phyloP scores from a whole-genome alignment of 306 rosid genomes.

The Inga oerstediana region DNA sequence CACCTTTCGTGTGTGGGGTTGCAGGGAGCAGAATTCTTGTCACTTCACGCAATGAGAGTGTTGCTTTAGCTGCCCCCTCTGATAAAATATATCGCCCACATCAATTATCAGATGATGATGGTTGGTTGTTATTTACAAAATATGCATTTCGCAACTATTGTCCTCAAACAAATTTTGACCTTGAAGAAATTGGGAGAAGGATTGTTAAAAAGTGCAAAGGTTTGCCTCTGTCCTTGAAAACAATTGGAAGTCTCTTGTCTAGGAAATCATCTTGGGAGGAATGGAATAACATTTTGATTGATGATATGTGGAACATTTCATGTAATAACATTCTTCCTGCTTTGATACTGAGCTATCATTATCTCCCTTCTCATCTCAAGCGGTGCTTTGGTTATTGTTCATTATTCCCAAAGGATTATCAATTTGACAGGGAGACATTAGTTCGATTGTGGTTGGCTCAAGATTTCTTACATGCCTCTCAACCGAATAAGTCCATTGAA shows the following conservation, averaged over 20 bases:
- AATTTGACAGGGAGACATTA: background rate
- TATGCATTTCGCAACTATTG: background rate
- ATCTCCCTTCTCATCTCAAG: background rate
- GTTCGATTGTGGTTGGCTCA: background rate
- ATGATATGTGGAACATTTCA: background rate
- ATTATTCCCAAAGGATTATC: background rate
- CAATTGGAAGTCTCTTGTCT: background rate
- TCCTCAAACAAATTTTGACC: background rate
- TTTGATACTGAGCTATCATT: background rate
- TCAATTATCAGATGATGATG: background rate
- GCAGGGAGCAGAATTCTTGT: no score
- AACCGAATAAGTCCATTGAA: background rate
- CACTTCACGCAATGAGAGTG: no score
- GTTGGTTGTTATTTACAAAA: constrained; percentile 1
- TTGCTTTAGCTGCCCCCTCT: background rate
- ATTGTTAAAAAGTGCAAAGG: constrained; percentile 1
- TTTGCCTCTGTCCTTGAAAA: constrained; percentile 1
- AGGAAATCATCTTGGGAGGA: background rate
- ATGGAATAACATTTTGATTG: background rate
- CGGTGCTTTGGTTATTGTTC: constrained; percentile 1
- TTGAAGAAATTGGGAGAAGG: background rate
- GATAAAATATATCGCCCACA: background rate
- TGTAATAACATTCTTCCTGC: background rate
- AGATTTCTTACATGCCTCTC: background rate
- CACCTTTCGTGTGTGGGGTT: no score